phyloP scores from a whole-genome alignment of 2,329 filamentous ascomycete species.

The Myriosclerotinia scirpicola region DNA sequence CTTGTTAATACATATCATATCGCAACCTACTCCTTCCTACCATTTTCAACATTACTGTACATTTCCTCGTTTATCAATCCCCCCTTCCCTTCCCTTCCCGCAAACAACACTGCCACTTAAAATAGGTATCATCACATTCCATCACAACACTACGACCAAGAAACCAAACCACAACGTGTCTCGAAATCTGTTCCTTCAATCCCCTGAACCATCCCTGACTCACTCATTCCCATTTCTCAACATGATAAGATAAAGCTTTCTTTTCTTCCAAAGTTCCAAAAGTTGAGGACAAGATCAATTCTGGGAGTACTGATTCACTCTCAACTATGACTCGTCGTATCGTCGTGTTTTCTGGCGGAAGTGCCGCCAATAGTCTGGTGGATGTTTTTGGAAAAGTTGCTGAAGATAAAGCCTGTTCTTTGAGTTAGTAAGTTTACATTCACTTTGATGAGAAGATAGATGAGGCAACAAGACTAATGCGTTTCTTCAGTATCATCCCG shows the following conservation, averaged over 20 bases:
- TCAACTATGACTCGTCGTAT: slow-evolving; percentile 43
- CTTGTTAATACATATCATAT: neutral
- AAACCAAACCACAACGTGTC: slow-evolving; percentile 17
- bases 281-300: neutral
- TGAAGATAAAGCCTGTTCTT: slow-evolving; percentile 38
- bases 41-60: neutral
- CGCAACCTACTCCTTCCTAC: neutral
- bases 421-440: slow-evolving; percentile 40
- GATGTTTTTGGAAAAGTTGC: slow-evolving; percentile 73
- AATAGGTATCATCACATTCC: neutral
- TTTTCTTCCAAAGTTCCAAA: neutral
- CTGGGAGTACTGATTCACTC: no score
- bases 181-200: slow-evolving; percentile 6
- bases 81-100: neutral
- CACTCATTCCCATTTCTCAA: neutral
- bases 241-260: neutral
- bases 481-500: slow-evolving; percentile 72
- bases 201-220: neutral
- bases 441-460: neutral
- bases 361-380: slow-evolving; percentile 90
- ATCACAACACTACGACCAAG: neutral
- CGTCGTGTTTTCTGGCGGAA: slow-evolving; percentile 88
- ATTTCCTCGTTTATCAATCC: neutral
- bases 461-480: slow-evolving; percentile 38
- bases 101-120: neutral